Evolutionary conservation across 106 monocot species (phyloP), one percentile per base, ranked within the genome.

Genomic region (Acorus gramineus): DNA sequence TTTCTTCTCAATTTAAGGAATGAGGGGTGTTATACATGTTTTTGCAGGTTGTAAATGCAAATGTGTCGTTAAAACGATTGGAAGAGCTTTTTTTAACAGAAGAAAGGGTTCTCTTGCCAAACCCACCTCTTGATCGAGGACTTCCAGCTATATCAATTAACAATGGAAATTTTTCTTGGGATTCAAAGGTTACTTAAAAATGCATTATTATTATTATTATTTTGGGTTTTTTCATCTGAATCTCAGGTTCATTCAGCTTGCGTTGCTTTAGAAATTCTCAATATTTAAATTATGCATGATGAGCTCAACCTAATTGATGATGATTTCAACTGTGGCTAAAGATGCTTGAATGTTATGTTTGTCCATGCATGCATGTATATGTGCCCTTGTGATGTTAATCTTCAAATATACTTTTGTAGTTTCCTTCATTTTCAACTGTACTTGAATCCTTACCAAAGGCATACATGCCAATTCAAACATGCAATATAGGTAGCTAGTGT

Each of bases 141-240:
- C 83, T 86, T 76, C 92, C 98, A 56, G 88, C 92, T 8, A 78
- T 98, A 57, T 92, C 92, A 45, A 92, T 98, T 44, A 98, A 78
- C 61, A 68, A 98, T 77, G 98, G 98, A 65, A 86, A 77, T 61
- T 98, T 98, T 67, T 83, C 85, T 60, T 98, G 98, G 98, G 98
- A 98, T 61, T 92, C 98, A 56, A 82, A 92, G 77, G 98, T 98
- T 46, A 12, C 14, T 55, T 52, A 59, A 11, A 11, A 7, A 56
- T 76, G 11, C 62, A 68, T 42, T 47, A 12, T 42, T 66, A 14
- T 42, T 66, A 14, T 53, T 2, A 65, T 45, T 63, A 44, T 51
- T 54, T 66, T 7, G 52, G 7, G 44, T 50, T 47, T 28, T 12
- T 9, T 49, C 42, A 0, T 44, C 13, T 56, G 11, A 46, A 4